Evolutionary conservation across 1,139 yeast species (phyloP).

Genomic region (Hemisphaericaspora subhashii): DNA sequence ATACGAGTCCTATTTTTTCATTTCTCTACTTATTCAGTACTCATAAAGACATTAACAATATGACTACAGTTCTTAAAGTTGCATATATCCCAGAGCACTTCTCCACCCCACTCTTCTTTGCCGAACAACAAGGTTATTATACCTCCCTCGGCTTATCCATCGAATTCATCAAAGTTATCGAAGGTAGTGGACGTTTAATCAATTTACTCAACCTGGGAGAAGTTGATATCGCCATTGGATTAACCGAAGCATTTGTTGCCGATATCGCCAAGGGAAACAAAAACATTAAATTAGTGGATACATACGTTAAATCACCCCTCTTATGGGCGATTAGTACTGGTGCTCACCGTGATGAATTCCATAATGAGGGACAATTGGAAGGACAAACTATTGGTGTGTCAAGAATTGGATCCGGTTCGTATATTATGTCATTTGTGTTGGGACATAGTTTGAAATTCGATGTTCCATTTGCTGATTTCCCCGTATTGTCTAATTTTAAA

Average conservation of each 20-base stretch:
- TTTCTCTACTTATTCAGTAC: not conserved
- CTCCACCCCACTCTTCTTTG: slow-evolving; percentile 81
- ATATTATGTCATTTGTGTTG: slow-evolving; percentile 85
- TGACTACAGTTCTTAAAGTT: slow-evolving; percentile 36
- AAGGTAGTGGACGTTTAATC: slow-evolving; percentile 87
- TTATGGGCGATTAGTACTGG: slow-evolving; percentile 93
- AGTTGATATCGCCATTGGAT: slow-evolving; percentile 79
- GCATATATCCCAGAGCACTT: slow-evolving; percentile 93
- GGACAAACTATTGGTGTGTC: slow-evolving; percentile 77
- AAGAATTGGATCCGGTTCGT: slow-evolving; percentile 88
- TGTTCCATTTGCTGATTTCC: slow-evolving; percentile 52
- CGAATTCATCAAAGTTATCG: slow-evolving; percentile 72
- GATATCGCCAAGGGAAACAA: slow-evolving; percentile 72
- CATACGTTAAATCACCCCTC: slow-evolving; percentile 82
- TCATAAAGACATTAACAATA: not conserved
- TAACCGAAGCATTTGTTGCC: slow-evolving; percentile 88
- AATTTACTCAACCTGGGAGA: slow-evolving; percentile 64
- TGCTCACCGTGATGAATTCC: slow-evolving; percentile 52
- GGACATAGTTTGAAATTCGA: slow-evolving; percentile 57
- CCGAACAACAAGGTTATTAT: slow-evolving; percentile 60
- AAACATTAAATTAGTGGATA: slow-evolving; percentile 67
- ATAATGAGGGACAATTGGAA: slow-evolving; percentile 50
- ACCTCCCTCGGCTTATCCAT: slow-evolving; percentile 46
- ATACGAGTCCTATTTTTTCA: not conserved
- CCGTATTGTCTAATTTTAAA: slow-evolving; percentile 65